Conservation (phyloP, 2,329 filamentous ascomycete species). For the Colletotrichum tamarilloi region DNA sequence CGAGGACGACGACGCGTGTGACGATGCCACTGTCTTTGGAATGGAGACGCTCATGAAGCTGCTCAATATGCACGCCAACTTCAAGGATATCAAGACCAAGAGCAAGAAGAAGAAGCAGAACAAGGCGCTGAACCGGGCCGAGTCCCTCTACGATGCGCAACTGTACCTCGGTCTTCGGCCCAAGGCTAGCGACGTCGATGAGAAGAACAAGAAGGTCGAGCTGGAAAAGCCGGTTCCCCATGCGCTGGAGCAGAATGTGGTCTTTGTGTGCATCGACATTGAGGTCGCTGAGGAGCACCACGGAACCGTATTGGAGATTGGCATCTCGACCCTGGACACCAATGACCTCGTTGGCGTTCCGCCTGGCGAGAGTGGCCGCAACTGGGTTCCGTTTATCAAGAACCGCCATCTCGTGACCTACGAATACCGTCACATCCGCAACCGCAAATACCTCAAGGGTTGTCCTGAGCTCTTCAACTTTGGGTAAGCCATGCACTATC, state of each 20-base stretch:
- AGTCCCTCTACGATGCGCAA: slow-evolving; percentile 28
- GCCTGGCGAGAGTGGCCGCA: slow-evolving; percentile 70
- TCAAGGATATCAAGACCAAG: slow-evolving; percentile 39
- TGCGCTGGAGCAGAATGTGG: slow-evolving; percentile 36
- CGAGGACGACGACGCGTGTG: slow-evolving; percentile 10
- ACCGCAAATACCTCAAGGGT: slow-evolving; percentile 75
- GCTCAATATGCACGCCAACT: slow-evolving; percentile 35
- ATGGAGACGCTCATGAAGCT: slow-evolving; percentile 24
- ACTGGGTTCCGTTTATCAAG: slow-evolving; percentile 76
- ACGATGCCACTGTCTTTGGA: slow-evolving; percentile 1
- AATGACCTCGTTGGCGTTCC: slow-evolving; percentile 59
- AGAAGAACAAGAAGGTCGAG: slow-evolving; percentile 15
- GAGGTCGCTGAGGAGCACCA: slow-evolving; percentile 81
- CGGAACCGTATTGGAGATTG: slow-evolving; percentile 83
- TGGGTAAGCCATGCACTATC: slow-evolving; percentile 60
- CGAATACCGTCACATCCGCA: slow-evolving; percentile 75
- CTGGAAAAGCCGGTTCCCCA: slow-evolving; percentile 12
- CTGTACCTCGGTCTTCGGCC: slow-evolving; percentile 34
- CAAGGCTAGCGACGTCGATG: neutral
- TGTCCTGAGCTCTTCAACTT: slow-evolving; percentile 82
- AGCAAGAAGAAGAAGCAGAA: slow-evolving; percentile 25
- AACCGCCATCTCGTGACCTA: slow-evolving; percentile 81
- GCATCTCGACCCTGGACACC: slow-evolving; percentile 84
- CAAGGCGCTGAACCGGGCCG: slow-evolving; percentile 17
- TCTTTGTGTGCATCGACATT: slow-evolving; percentile 84